phyloP scores from a whole-genome alignment of 129 eudicot genomes.

The Artemisia annua region DNA sequence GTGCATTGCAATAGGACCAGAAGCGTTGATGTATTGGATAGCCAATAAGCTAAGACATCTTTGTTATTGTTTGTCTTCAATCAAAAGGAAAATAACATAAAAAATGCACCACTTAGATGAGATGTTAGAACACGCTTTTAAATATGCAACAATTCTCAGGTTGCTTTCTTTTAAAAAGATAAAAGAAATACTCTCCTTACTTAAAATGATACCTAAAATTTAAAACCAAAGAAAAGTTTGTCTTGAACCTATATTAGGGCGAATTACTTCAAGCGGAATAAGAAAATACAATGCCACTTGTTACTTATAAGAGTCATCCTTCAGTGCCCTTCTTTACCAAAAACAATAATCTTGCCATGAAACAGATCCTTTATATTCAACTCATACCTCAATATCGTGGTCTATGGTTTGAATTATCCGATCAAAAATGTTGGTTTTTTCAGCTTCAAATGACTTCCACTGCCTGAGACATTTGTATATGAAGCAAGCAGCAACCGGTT shows the following conservation, averaged over 20 bases:
- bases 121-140: too few relatives aligned
- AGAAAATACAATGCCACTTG: too few relatives aligned
- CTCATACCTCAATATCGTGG: constrained; percentile 80
- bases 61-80: constrained; percentile 86
- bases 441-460: constrained; percentile 87
- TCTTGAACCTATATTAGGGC: too few relatives aligned
- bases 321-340: too few relatives aligned
- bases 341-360: background rate
- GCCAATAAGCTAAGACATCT: constrained; percentile 81
- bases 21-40: constrained; percentile 83
- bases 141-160: too few relatives aligned
- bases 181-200: too few relatives aligned
- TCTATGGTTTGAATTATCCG: constrained; percentile 85
- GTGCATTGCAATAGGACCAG: constrained; percentile 72
- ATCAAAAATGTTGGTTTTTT: constrained; percentile 87
- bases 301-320: too few relatives aligned
- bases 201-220: too few relatives aligned
- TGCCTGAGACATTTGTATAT: constrained; percentile 90
- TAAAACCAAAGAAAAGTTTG: too few relatives aligned
- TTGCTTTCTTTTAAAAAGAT: too few relatives aligned
- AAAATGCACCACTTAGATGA: constrained; percentile 1
- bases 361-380: background rate
- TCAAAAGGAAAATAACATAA: constrained; percentile 22
- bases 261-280: background rate
- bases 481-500: constrained; percentile 91